Base-by-base conservation (phyloP, 1,284 basidiomycete species). In the Kalmanozyma brasiliensis region DNA sequence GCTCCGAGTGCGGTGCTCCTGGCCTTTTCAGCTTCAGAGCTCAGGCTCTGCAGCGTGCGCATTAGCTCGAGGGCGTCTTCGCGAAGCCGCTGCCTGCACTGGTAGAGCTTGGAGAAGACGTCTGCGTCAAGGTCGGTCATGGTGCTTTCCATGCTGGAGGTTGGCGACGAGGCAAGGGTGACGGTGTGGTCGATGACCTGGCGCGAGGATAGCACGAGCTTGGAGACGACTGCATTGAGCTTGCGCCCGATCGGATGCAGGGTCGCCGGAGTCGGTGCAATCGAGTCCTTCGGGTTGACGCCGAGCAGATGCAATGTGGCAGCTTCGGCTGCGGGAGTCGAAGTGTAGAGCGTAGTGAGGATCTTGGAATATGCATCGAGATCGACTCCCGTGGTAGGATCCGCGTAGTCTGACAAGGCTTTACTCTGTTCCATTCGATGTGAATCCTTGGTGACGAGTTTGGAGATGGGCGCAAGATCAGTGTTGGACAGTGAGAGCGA, bases 161-260 rank as follows among this genome's bases (percentile, higher is more conserved):
- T 65, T 0, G 61, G 67, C 38, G 67, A 70, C 2, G 67, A 70
- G 23, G 61, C 57, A 4, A 70, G 67, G 7, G 67, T 70, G 45
- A 70, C 61, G 16, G 61, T 65, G 43, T 76, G 71, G 29, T 77
- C 75, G 45, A 81, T 78, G 38, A 81, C 77, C 33, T 85, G 83
- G 4, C 85, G 82, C 8, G 84, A 77, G 10, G 84, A 83, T 3
- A 85, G 79, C 11, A 84, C 80, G 17, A 86, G 80, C 55, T 84
- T 85, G 20, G 84, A 84, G 14, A 85, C 79, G 8, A 83, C 83
- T 0, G 83, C 82, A 16, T 82, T 84, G 45, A 86, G 82, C 49
- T 84, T 85, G 30, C 83, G 82, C 24, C 84, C 82, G 23, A 80
- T 73, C 2, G 79, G 79, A 17, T 82, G 81, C 23, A 86, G 77